Conservation (phyloP, 108 stramenopile species). For the Heterococcus sp. region DNA sequence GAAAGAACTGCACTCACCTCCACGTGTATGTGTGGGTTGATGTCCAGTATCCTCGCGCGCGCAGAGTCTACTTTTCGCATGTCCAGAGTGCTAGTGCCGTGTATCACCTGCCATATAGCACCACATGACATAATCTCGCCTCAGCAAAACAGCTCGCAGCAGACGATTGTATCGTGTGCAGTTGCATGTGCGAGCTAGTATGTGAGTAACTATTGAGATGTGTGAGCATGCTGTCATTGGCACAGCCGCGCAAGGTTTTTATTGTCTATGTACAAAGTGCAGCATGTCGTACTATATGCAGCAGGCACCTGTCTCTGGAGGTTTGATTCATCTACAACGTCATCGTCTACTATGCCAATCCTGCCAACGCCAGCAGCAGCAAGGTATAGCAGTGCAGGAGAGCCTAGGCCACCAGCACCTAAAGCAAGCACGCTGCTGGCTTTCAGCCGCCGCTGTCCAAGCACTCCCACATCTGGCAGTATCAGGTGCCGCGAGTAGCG, state of each 20-base stretch:
- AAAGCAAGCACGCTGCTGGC: conserved; percentile 73
- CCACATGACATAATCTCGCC: too few relatives aligned
- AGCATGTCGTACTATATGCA: too few relatives aligned
- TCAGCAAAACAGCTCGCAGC: too few relatives aligned
- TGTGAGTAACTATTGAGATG: too few relatives aligned
- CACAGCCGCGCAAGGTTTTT: too few relatives aligned
- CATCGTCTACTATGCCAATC: conserved; percentile 87
- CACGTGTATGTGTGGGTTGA: conserved; percentile 79
- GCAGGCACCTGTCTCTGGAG: conserved; percentile 77
- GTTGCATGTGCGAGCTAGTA: too few relatives aligned
- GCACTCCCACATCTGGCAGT: conserved; percentile 71
- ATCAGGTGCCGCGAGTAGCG: conserved; percentile 88
- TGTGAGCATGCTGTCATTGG: too few relatives aligned
- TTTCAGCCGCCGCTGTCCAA: conserved; percentile 66
- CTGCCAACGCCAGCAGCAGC: conserved; percentile 81
- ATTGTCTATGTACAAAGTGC: too few relatives aligned
- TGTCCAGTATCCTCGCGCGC: conserved; percentile 60
- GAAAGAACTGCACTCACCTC: too few relatives aligned
- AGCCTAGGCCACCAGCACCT: conserved; percentile 93
- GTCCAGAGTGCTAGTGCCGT: conserved; percentile 74
- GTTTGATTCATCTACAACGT: conserved; percentile 87
- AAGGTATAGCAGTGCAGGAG: conserved; percentile 80
- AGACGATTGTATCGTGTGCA: too few relatives aligned
- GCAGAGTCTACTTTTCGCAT: conserved; percentile 78
- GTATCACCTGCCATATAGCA: conserved; percentile 65